Conservation (phyloP, 2,329 filamentous ascomycete genomes). For the Seiridium cupressi region DNA sequence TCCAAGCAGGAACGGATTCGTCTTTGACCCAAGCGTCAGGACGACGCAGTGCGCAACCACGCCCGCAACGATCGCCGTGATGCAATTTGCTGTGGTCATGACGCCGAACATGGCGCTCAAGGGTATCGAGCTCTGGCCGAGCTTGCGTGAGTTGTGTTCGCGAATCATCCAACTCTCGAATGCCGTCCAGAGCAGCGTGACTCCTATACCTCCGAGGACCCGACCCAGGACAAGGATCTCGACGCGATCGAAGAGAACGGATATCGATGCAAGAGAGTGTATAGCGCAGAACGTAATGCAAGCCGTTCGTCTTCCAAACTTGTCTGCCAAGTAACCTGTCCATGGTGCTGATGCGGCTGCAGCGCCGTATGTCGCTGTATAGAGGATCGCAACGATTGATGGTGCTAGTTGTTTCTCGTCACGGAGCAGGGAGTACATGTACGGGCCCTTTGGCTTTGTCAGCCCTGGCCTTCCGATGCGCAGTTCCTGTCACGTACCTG, state of each 20-base stretch:
- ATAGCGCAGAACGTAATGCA: slow-evolving; percentile 54
- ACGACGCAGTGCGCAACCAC: slow-evolving; percentile 49
- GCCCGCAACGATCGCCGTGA: slow-evolving; percentile 50
- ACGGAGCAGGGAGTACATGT: slow-evolving; percentile 28
- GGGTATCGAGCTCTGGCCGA: slow-evolving; percentile 33
- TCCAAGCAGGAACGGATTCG: slow-evolving; percentile 47
- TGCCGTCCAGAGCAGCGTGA: slow-evolving; percentile 55
- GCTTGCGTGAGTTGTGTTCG: slow-evolving; percentile 46
- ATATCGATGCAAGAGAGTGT: slow-evolving; percentile 51
- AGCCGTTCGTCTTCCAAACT: slow-evolving; percentile 47
- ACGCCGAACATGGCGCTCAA: slow-evolving; percentile 48
- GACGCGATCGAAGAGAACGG: slow-evolving; percentile 36
- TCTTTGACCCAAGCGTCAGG: slow-evolving; percentile 40
- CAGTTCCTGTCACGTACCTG: slow-evolving; percentile 32
- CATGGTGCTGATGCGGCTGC: slow-evolving; percentile 42
- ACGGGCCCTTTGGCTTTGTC: slow-evolving; percentile 19
- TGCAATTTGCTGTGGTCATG: slow-evolving; percentile 49
- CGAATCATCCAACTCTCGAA: slow-evolving; percentile 64
- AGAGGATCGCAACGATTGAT: slow-evolving; percentile 35
- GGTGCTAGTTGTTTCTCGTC: slow-evolving; percentile 27
- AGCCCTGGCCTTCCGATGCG: neutral
- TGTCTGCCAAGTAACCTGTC: slow-evolving; percentile 46
- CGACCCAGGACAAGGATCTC: slow-evolving; percentile 50
- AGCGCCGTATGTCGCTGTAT: slow-evolving; percentile 43
- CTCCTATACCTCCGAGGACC: slow-evolving; percentile 52